phyloP scores from a whole-genome alignment of 305 asterid genomes.

The Fraxinus floribunda region DNA sequence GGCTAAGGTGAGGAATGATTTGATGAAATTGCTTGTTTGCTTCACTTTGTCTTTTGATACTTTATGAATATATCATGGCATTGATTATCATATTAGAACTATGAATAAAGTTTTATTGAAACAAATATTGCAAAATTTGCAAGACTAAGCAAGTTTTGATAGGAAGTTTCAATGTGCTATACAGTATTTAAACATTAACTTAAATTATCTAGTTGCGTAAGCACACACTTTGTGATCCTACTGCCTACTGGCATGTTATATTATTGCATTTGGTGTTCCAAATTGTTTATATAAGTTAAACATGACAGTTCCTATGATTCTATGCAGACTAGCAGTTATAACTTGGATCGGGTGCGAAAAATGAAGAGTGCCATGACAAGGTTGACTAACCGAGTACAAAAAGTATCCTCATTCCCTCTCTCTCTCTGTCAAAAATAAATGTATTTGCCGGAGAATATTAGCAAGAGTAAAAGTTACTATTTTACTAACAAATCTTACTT shows the following conservation, averaged over 20 bases:
- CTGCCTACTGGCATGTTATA: not conserved
- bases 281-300: not conserved
- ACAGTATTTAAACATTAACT: not conserved
- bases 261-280: not conserved
- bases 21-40: not conserved
- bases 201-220: not conserved
- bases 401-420: slow-evolving; percentile 39
- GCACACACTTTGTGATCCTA: not conserved
- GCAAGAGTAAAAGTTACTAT: not conserved
- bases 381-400: slow-evolving; percentile 84
- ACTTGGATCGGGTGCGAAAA: slow-evolving; percentile 88
- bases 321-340: slow-evolving; percentile 72
- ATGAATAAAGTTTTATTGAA: not conserved
- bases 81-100: not conserved
- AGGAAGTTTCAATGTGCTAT: not conserved
- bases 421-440: not conserved
- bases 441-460: not conserved
- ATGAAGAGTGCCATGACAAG: slow-evolving; percentile 82
- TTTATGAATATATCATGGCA: not conserved
- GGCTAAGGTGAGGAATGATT: slow-evolving; percentile 51
- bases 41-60: not conserved
- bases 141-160: not conserved
- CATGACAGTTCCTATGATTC: not conserved
- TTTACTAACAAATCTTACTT: not conserved
- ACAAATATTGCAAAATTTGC: not conserved